phyloP scores from a whole-genome alignment of 1,139 yeast species.

The Suhomyces bokatorum region DNA sequence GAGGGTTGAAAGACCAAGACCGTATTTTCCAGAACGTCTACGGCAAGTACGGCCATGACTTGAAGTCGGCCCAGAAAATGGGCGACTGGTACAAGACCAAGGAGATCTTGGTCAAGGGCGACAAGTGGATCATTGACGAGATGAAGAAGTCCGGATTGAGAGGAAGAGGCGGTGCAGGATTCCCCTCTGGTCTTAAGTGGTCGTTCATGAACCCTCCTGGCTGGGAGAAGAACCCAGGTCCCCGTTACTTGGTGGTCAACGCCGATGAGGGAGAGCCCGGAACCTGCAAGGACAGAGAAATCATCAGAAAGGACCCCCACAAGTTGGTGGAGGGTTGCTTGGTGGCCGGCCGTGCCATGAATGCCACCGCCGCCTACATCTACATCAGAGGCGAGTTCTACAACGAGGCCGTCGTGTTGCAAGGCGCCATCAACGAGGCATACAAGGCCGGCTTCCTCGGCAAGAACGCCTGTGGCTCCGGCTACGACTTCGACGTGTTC shows the following conservation, averaged over 20 bases:
- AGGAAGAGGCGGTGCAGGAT: slow-evolving; percentile 94
- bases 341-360: slow-evolving; percentile 87
- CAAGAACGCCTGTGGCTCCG: slow-evolving; percentile 83
- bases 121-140: slow-evolving; percentile 84
- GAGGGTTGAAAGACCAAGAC: slow-evolving; percentile 79
- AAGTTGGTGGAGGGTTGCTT: slow-evolving; percentile 86
- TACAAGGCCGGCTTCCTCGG: slow-evolving; percentile 78
- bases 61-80: slow-evolving; percentile 71
- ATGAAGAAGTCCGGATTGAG: slow-evolving; percentile 81
- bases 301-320: slow-evolving; percentile 86
- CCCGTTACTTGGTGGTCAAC: slow-evolving; percentile 82
- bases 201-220: slow-evolving; percentile 94
- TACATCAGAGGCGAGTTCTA: slow-evolving; percentile 88
- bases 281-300: slow-evolving; percentile 88
- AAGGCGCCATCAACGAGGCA: slow-evolving; percentile 82
- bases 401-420: slow-evolving; percentile 71
- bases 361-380: slow-evolving; percentile 88
- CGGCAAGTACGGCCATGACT: slow-evolving; percentile 70
- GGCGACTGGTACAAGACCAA: slow-evolving; percentile 93
- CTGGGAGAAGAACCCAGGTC: slow-evolving; percentile 85
- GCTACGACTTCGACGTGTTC: slow-evolving; percentile 77
- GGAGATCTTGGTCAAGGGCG: slow-evolving; percentile 79
- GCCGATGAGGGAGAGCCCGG: slow-evolving; percentile 97
- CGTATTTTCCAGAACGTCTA: slow-evolving; percentile 84
- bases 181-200: slow-evolving; percentile 89